Conservation (phyloP, 192 early-diverging fungal genomes). For the Umbelopsis ramanniana region DNA sequence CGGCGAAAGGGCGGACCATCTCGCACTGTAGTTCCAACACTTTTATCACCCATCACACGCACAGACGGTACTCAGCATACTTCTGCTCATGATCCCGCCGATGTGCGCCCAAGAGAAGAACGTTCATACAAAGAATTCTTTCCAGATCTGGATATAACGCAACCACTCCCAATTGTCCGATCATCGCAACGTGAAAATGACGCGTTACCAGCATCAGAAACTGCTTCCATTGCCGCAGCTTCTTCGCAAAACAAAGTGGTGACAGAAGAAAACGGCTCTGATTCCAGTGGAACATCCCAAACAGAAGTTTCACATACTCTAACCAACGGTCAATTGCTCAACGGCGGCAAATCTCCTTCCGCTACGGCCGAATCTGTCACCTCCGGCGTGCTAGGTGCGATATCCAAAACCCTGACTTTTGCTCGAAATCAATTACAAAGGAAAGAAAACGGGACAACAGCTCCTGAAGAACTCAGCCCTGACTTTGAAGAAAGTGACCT, state of each 20-base stretch:
- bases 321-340: neutral
- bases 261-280: neutral
- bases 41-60: constrained; percentile 7
- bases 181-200: constrained; percentile 16
- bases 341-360: neutral
- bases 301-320: neutral
- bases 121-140: constrained; percentile 79
- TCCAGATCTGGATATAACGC: constrained; percentile 71
- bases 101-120: constrained; percentile 81
- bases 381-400: neutral
- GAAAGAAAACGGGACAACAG: neutral
- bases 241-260: neutral
- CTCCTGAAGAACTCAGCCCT: constrained; percentile 4
- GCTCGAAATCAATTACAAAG: constrained; percentile 8
- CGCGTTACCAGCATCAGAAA: constrained; percentile 10
- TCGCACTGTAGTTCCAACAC: constrained; percentile 8
- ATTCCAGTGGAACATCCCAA: neutral
- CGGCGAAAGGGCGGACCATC: constrained; percentile 17
- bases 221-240: neutral
- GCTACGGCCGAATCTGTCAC: neutral
- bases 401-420: neutral
- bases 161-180: constrained; percentile 51
- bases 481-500: constrained; percentile 17
- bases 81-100: constrained; percentile 3
- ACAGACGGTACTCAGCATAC: neutral